Base-by-base conservation (phyloP, 768 basidiomycete genomes). In the Saitozyma podzolica region DNA sequence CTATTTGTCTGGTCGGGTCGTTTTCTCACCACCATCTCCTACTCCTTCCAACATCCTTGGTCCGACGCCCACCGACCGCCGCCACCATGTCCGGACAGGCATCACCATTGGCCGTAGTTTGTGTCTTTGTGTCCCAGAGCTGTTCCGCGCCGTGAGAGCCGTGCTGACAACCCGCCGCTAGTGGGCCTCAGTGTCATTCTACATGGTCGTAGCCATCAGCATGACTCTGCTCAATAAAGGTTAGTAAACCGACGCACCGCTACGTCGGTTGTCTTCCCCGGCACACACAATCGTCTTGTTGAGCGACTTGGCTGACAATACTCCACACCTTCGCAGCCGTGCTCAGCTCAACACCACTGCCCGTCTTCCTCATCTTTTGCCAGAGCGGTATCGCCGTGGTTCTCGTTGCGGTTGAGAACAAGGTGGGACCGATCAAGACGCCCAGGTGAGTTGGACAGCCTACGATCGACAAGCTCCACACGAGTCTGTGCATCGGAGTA, bases 201-300 rank as follows among this genome's bases (percentile, higher is more conserved):
- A 74, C 62, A 74, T 74, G 72, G 61, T 71, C 8, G 64, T 62
- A 42, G 72, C 72, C 10, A 74, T 74, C 56, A 66, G 63, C 43
- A 74, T 74, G 72, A 74, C 72, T 6, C 59, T 74, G 16, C 42
- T 74, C 8, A 74, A 74, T 53, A 74, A 74, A 53, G 62, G 72
- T 71, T 39, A 66, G 9, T n/a, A 2, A 49, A 50, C 2, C 57
- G 4, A 16, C 14, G 58, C 45, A 7, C 14, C 56, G 14, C 47
- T 2, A 48, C 19, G 17, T 48, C 19, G 47, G 11, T 20, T 40
- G 40, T 13, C 16, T 29, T 29, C 29, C 29, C 29, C 29, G 19
- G 6, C 20, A 14, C 19, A 50, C 10, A 13, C 6, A 39, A 1
- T 29, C 20, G 11, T 59, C 16, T 56, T 29, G 40, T 19, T 4